Evolutionary conservation across 768 basidiomycete genomes (phyloP), one percentile per base, ranked within the genome.

Genomic region (Macrocybe gigantea): DNA sequence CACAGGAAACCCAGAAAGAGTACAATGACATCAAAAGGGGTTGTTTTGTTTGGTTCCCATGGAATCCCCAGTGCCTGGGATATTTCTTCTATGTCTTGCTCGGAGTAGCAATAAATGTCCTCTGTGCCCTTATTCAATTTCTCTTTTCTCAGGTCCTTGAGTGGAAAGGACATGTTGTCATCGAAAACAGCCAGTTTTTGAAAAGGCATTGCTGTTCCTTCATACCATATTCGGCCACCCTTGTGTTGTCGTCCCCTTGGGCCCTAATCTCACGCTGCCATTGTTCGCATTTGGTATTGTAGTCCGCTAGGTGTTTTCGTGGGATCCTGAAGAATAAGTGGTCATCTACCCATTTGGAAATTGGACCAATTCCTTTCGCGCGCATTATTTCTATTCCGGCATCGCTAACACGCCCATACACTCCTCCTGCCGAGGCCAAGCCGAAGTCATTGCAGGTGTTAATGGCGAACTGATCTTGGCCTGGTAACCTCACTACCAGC

Each of bases 1-100:
- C 70, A 71, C 0, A 43, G 7, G 37, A 72, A 59, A 0, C 69
- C 59, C 0, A 67, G 56, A 50, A 61, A 73, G 1, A 39, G 14
- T 3, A 59, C 49, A 0, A 31, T 32, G 3, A 13, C 0, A 12
- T 33, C 48, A 41, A 62, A 64, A 0, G 53, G 56, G 2, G 53
- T 47, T 29, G 62, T 58, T 48, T 73, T 72, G 9, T 37, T n/a
- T 1, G 10, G 15, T 29, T 63, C 53, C 65, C 64, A 67, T 0
- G 58, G 55, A 10, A 60, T 57, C 3, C 66, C 64, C 2, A 70
- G 57, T 1, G 41, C 15, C 0, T 38, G 30, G 0, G 64, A 61
- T 0, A 67, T 46, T 6, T 6, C 7, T 42, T 68, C 57, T 29
- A 72, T 68, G 51, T 72, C 67, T 1, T 44, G 42, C 5, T 59